Percentiles rank a stretch among this genome's conserved stretches.
Evolutionary conservation across 345 rosid genomes (phyloP).

Genomic region (Camelina neglecta): DNA sequence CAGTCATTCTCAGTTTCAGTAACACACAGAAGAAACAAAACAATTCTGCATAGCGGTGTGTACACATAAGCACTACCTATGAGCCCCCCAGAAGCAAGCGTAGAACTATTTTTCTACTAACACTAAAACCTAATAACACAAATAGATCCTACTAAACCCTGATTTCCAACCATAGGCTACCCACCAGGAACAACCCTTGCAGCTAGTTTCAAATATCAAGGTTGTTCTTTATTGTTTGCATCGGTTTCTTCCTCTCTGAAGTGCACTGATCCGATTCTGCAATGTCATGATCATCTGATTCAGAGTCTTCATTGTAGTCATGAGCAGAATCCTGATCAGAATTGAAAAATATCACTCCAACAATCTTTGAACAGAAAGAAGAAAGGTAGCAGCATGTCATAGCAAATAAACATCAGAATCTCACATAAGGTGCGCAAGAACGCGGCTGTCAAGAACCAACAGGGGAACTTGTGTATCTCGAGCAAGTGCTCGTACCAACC

Average conservation of each 20-base stretch:
- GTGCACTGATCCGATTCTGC: conserved; percentile 65
- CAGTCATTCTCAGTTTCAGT: too few species aligned
- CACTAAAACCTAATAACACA: too few species aligned
- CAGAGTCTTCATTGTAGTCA: conserved; percentile 66
- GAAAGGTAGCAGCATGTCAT: conserved; percentile 1
- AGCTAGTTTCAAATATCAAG: too few species aligned
- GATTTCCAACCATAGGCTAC: too few species aligned
- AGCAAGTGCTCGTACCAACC: conserved; percentile 92
- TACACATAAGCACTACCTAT: too few species aligned
- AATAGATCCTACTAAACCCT: too few species aligned
- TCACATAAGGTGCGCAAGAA: conserved; percentile 90
- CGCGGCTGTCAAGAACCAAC: conserved; percentile 87
- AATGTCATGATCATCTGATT: conserved; percentile 74
- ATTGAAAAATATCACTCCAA: conserved; percentile 20
- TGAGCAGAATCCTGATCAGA: conserved; percentile 74
- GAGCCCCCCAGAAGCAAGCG: too few species aligned
- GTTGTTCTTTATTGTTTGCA: conserved; percentile 62
- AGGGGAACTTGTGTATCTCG: conserved; percentile 79
- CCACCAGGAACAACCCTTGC: too few species aligned
- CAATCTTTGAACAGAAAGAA: conserved; percentile 18
- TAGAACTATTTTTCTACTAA: too few species aligned
- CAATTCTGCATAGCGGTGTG: too few species aligned
- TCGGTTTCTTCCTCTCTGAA: conserved; percentile 85
- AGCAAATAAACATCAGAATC: conserved; percentile 45
- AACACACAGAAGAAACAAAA: too few species aligned